Base-by-base conservation (phyloP, 2,329 filamentous ascomycete genomes). In the Neofusicoccum umdonicola region DNA sequence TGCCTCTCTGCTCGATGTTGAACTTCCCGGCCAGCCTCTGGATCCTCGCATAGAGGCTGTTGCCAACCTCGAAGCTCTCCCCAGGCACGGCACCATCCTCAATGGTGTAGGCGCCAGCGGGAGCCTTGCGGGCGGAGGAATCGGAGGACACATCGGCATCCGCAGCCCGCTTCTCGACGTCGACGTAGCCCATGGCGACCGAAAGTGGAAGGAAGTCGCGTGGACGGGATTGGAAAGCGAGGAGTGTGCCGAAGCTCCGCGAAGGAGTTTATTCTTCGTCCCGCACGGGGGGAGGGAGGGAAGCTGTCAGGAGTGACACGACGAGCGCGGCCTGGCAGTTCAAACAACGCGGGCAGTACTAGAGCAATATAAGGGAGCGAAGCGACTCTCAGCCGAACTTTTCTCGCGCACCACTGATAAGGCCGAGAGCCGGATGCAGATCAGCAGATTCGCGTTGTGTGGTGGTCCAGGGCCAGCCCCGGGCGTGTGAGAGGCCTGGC, bases 1-100 rank as follows among this genome's bases (percentile, higher is more conserved):
- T 91, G 62, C 90, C 90, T 72, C 90, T 81, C 78, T 90, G 87
- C 77, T 93, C 90, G 63, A 93, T 85, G 47, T 88, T 85, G 67
- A 89, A 82, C 69, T 83, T 87, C 48, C 84, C 87, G 0, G 88
- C 89, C 13, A 90, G 70, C 35, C 86, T 83, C 74, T 90, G 88
- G 0, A 87, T 68, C 71, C 81, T 86, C 17, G 85, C 87, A 71
- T 86, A 87, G 64, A 79, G 70, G 41, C 80, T 80, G 70, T 85
- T 76, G 65, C 86, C 87, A 66, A 84, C 79, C 66, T 82, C 81
- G 69, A 89, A 88, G 67, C 77, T 84, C 70, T 88, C 85, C 27
- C 84, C 85, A 3, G 81, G 80, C 3, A 88, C 84, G 12, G 84
- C 84, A 56, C 79, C 79, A 66, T 79, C 78, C 31, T 78, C 77